These are phyloP conservation scores for Millerago galiae DNA, from an alignment of 805 yeast genomes.

Conservation along the genomic window DNA sequence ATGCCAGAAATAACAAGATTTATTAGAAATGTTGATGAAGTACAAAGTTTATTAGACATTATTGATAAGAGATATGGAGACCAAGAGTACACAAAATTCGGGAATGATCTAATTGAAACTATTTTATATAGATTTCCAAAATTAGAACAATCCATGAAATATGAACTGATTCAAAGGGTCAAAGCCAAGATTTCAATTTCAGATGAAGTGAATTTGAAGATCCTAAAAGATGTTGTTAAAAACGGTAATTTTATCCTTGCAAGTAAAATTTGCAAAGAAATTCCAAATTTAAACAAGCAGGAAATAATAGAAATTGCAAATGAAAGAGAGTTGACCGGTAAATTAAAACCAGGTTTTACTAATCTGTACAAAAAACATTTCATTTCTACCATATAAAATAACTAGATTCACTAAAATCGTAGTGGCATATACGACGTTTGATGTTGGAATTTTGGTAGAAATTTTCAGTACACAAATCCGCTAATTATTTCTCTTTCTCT, in stretches of 20 bases:
- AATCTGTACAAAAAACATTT: neutral
- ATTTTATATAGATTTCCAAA: neutral
- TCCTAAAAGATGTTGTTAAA: slow-evolving; percentile 1
- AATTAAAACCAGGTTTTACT: neutral
- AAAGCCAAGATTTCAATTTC: neutral
- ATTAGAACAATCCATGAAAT: neutral
- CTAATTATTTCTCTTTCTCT: no score
- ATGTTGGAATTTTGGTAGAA: no score
- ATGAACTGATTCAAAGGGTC: neutral
- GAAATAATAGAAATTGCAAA: neutral
- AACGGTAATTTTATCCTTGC: slow-evolving; percentile 5
- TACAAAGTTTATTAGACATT: neutral
- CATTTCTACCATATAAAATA: no score
- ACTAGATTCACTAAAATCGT: no score
- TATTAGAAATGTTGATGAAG: neutral
- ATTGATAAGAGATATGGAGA: neutral
- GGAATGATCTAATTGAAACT: neutral
- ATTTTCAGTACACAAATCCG: no score
- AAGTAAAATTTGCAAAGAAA: neutral
- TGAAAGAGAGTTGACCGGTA: neutral
- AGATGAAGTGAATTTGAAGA: neutral
- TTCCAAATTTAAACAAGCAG: neutral
- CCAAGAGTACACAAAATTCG: slow-evolving; percentile 1
- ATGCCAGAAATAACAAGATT: neutral
- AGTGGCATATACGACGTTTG: no score